A percentile compares a stretch with the other conserved stretches of the same genome.
These are phyloP conservation scores for Middelhovenomyces tepae DNA, from an alignment of 805 yeast genomes.

Conservation along the genomic window DNA sequence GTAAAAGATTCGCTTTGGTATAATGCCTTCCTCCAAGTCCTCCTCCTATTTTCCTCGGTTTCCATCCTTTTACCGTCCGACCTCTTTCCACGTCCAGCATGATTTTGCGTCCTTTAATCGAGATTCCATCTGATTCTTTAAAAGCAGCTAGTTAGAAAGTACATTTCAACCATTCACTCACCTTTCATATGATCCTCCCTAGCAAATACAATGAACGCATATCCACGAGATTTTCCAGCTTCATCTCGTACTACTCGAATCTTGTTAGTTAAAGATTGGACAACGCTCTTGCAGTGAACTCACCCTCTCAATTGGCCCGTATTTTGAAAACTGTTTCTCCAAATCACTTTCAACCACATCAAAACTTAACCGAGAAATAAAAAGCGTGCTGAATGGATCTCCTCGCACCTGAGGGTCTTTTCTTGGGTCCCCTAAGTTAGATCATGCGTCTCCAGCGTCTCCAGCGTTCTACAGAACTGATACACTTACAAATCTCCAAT, in stretches of 20 bases:
- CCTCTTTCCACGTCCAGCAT: conserved; percentile 35
- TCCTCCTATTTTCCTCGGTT: conserved; percentile 58
- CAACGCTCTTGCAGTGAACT: too few species aligned
- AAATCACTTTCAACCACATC: conserved; percentile 58
- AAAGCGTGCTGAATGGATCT: conserved; percentile 73
- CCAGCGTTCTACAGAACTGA: conserved; percentile 13
- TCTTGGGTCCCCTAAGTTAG: conserved; percentile 41
- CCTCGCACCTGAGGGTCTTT: conserved; percentile 49
- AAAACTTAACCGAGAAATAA: conserved; percentile 66
- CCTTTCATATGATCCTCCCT: conserved; percentile 47
- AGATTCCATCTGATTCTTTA: conserved; percentile 45
- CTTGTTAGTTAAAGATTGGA: too few species aligned
- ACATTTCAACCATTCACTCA: not conserved
- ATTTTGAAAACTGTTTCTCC: conserved; percentile 49
- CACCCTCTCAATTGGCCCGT: conserved; percentile 61
- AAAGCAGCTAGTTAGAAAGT: conserved; percentile 35
- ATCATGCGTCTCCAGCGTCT: conserved; percentile 15
- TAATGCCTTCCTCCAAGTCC: conserved; percentile 85
- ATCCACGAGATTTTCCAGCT: conserved; percentile 56
- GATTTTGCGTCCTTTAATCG: conserved; percentile 44
- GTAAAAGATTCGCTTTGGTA: conserved; percentile 27
- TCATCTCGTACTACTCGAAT: conserved; percentile 52
- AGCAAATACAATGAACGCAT: conserved; percentile 71
- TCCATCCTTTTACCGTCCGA: conserved; percentile 29
- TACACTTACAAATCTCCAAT: too few species aligned